Percentiles rank a stretch among this genome's conserved stretches.
phyloP scores from a whole-genome alignment of 129 eudicot species.

The Lactuca sativa region DNA sequence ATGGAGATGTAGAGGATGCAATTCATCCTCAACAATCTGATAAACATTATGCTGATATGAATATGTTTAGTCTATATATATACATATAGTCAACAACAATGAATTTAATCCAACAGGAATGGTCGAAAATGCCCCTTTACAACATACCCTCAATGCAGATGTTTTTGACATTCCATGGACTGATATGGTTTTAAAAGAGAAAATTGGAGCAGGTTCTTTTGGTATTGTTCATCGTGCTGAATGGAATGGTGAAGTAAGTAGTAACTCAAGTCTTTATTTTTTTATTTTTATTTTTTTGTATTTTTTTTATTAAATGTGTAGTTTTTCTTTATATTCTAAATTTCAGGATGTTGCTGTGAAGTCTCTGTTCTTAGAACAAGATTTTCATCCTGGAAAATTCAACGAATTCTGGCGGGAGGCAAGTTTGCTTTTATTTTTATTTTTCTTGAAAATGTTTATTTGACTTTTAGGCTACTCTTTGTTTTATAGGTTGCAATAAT shows the following conservation, averaged over 20 bases:
- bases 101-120: constrained; percentile 40
- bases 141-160: constrained; percentile 54
- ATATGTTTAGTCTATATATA: constrained; percentile 37
- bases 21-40: constrained; percentile 35
- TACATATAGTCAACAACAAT: constrained; percentile 41
- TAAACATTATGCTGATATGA: constrained; percentile 23
- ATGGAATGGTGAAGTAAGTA: constrained; percentile 95
- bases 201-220: constrained; percentile 93
- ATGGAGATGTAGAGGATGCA: constrained; percentile 43
- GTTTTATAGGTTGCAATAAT: constrained; percentile 73
- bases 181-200: constrained; percentile 75
- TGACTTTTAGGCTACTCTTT: constrained; percentile 20
- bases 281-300: neutral
- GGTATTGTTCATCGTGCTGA: constrained; percentile 94
- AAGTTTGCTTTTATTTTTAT: constrained; percentile 5
- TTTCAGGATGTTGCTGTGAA: constrained; percentile 96
- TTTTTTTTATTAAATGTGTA: neutral
- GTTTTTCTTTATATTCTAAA: neutral
- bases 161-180: constrained; percentile 86
- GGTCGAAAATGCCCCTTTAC: constrained; percentile 36
- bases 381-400: constrained; percentile 68
- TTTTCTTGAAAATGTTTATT: constrained; percentile 10
- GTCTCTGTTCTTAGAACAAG: constrained; percentile 87
- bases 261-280: neutral
- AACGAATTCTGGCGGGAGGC: constrained; percentile 91